These are phyloP conservation scores for Coniochaeta sp. DNA, from an alignment of 2,329 filamentous ascomycete species.

Conservation along the genomic window DNA sequence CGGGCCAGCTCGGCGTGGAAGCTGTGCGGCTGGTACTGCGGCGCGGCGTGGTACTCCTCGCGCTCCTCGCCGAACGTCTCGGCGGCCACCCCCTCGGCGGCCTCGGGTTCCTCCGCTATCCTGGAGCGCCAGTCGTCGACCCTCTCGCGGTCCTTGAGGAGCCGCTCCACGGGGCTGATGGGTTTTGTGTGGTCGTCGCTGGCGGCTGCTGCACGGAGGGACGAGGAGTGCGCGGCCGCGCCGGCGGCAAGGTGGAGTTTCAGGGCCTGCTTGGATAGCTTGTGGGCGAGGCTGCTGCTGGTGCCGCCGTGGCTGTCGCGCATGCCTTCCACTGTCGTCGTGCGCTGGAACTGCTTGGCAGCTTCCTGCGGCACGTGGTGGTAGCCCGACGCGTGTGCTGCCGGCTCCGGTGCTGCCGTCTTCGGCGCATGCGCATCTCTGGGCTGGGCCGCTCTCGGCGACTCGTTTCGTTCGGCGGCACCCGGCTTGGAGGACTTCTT, in stretches of 20 bases:
- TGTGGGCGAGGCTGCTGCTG: constrained; percentile 26
- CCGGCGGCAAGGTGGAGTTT: constrained; percentile 29
- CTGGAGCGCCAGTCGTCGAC: constrained; percentile 23
- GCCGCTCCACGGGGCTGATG: background rate
- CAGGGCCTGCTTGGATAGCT: constrained; percentile 33
- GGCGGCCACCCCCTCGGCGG: constrained; percentile 22
- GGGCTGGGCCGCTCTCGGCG: background rate
- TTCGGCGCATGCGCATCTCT: background rate
- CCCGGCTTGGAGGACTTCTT: constrained; percentile 6
- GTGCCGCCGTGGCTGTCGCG: constrained; percentile 15
- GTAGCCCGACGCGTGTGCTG: constrained; percentile 19
- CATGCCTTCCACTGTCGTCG: constrained; percentile 38
- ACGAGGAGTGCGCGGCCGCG: background rate
- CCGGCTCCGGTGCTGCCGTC: background rate
- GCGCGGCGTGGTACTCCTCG: constrained; percentile 8
- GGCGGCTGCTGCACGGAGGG: background rate
- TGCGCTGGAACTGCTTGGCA: constrained; percentile 46
- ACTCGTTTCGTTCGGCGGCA: background rate
- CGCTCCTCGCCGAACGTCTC: too few relatives aligned
- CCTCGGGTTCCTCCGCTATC: constrained; percentile 26
- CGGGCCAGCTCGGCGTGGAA: constrained; percentile 18
- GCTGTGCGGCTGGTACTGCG: constrained; percentile 19
- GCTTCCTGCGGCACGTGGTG: constrained; percentile 47
- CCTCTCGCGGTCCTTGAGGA: background rate
- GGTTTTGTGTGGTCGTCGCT: background rate